Conservation (phyloP, 768 basidiomycete genomes). For the Leccinellum luteum region DNA sequence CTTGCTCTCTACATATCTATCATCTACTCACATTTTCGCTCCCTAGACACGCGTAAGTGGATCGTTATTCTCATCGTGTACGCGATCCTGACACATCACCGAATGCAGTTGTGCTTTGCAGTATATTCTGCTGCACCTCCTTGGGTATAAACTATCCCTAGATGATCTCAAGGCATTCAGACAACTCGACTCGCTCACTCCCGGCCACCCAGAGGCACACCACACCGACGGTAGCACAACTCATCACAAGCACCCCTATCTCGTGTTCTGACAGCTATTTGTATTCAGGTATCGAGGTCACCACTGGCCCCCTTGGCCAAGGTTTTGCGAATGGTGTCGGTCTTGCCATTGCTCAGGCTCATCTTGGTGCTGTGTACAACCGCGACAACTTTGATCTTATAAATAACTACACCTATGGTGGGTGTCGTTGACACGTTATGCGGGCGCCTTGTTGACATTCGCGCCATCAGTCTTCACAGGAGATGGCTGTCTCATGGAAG, state of each 20-base stretch:
- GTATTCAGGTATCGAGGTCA: slow-evolving; percentile 72
- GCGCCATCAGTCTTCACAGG: slow-evolving; percentile 71
- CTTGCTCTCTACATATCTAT: not conserved
- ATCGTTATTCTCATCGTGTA: not conserved
- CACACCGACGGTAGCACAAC: slow-evolving; percentile 56
- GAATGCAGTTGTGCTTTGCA: slow-evolving; percentile 80
- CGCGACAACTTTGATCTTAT: slow-evolving; percentile 78
- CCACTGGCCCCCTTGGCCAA: slow-evolving; percentile 95
- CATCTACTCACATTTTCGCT: slow-evolving; percentile 10
- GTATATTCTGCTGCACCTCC: slow-evolving; percentile 87
- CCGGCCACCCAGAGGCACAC: slow-evolving; percentile 85
- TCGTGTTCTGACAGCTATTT: slow-evolving; percentile 4
- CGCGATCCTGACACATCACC: slow-evolving; percentile 4
- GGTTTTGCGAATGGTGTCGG: slow-evolving; percentile 93
- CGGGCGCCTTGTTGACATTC: slow-evolving; percentile 1
- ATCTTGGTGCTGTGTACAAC: slow-evolving; percentile 88
- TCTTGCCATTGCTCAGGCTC: slow-evolving; percentile 89
- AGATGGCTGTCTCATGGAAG: slow-evolving; percentile 97
- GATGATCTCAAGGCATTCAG: slow-evolving; percentile 94
- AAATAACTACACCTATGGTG: slow-evolving; percentile 88
- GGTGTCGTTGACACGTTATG: slow-evolving; percentile 7
- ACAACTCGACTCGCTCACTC: slow-evolving; percentile 85
- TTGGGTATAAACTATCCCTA: slow-evolving; percentile 88
- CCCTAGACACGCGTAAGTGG: slow-evolving; percentile 67
- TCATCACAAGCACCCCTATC: not conserved